These are phyloP conservation scores for Theileria orientalis DNA, from an alignment of 169 alveolate species.

Conservation along the genomic window DNA sequence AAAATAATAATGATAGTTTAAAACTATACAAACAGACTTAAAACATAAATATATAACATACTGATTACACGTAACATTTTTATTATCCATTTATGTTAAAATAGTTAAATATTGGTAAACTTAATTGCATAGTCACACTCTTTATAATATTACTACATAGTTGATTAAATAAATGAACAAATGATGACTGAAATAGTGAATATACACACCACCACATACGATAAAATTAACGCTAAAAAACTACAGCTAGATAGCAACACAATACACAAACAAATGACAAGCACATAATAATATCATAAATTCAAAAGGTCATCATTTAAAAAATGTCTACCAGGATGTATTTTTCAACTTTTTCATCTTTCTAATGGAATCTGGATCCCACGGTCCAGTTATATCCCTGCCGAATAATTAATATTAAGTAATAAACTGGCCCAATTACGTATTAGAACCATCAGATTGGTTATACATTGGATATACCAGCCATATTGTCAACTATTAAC, in stretches of 20 bases:
- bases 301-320: neutral
- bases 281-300: neutral
- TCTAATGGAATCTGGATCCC: slow-evolving; percentile 63
- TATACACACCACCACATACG: no score
- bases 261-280: neutral
- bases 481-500: neutral
- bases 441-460: no score
- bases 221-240: neutral
- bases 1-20: neutral
- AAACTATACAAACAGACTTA: neutral
- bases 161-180: no score
- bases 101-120: no score
- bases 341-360: neutral
- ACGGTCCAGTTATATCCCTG: slow-evolving; percentile 61
- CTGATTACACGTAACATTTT: neutral
- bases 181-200: no score
- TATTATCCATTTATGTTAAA: slow-evolving; percentile 1
- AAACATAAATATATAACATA: neutral
- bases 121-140: no score
- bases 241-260: neutral
- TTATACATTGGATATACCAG: no score
- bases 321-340: neutral
- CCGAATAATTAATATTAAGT: no score
- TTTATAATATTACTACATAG: no score
- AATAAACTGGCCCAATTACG: no score